Conservation (phyloP, 208 protist species). For the Leishmania turanica region DNA sequence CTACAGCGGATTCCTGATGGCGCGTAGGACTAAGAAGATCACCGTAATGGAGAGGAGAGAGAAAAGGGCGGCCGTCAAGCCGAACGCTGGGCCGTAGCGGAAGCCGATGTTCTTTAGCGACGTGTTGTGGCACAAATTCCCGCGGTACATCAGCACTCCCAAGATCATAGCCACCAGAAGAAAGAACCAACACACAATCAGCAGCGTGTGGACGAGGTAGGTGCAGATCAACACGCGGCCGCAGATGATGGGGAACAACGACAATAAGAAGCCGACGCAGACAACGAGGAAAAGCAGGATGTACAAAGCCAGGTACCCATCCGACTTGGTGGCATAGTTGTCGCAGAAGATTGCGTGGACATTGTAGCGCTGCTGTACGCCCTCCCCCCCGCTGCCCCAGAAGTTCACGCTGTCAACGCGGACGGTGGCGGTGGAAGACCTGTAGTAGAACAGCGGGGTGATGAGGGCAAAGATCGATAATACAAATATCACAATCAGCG, state of each 20-base stretch:
- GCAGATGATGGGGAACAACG: slow-evolving; percentile 32
- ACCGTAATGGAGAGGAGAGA: slow-evolving; percentile 27
- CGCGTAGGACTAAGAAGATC: slow-evolving; percentile 28
- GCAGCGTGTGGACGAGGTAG: slow-evolving; percentile 34
- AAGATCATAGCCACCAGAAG: slow-evolving; percentile 32
- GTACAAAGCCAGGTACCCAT: slow-evolving; percentile 20
- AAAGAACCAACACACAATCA: slow-evolving; percentile 30
- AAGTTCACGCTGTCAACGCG: slow-evolving; percentile 14
- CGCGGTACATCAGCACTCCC: slow-evolving; percentile 19
- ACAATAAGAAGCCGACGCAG: slow-evolving; percentile 14
- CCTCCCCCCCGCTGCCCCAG: neutral
- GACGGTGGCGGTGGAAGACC: slow-evolving; percentile 15
- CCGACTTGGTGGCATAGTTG: slow-evolving; percentile 15
- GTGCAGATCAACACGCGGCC: slow-evolving; percentile 34
- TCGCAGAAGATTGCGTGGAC: slow-evolving; percentile 31
- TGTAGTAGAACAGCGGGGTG: slow-evolving; percentile 25
- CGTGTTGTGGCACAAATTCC: slow-evolving; percentile 19
- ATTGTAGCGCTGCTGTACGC: slow-evolving; percentile 7
- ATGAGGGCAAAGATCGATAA: slow-evolving; percentile 27
- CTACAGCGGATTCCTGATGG: slow-evolving; percentile 12
- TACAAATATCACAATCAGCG: slow-evolving; percentile 22
- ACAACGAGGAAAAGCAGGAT: slow-evolving; percentile 23
- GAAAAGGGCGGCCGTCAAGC: slow-evolving; percentile 36
- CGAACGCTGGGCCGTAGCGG: slow-evolving; percentile 40
- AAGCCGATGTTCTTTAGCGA: slow-evolving; percentile 45